Conservation (phyloP, 1,139 yeast genomes). For the Ashbya aceris region DNA sequence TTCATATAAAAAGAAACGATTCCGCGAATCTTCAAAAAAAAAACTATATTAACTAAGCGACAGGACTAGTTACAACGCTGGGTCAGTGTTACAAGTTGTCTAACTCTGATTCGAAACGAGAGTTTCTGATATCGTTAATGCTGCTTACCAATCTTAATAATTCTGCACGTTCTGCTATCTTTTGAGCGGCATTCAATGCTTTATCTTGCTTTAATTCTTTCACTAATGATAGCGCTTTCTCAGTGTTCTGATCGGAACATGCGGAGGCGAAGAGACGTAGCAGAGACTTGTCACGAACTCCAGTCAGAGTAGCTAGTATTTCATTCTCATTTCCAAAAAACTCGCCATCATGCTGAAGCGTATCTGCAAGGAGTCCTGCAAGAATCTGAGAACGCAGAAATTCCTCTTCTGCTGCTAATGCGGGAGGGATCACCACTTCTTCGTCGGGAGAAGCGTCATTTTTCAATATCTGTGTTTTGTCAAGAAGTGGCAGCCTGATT, state of each 20-base stretch:
- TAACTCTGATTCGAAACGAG: slow-evolving; percentile 30
- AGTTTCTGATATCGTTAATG: slow-evolving; percentile 59
- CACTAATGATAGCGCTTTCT: slow-evolving; percentile 63
- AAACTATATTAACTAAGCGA: no score
- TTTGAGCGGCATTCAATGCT: slow-evolving; percentile 74
- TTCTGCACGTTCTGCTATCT: slow-evolving; percentile 75
- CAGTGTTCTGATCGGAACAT: slow-evolving; percentile 56
- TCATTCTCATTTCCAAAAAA: slow-evolving; percentile 37
- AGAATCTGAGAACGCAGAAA: slow-evolving; percentile 32
- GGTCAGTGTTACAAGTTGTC: slow-evolving; percentile 1
- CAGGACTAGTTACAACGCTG: no score
- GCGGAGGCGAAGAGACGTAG: slow-evolving; percentile 69
- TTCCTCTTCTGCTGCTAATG: slow-evolving; percentile 34
- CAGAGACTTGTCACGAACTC: slow-evolving; percentile 60
- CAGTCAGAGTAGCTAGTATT: slow-evolving; percentile 41
- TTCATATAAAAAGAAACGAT: slow-evolving; percentile 1
- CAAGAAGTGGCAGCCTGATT: slow-evolving; percentile 50
- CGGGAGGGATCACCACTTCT: slow-evolving; percentile 24
- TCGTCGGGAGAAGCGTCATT: slow-evolving; percentile 26
- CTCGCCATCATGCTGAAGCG: slow-evolving; percentile 34
- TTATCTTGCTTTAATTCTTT: slow-evolving; percentile 63
- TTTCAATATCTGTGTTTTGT: slow-evolving; percentile 25
- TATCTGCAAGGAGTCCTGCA: slow-evolving; percentile 31
- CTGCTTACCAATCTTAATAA: slow-evolving; percentile 54
- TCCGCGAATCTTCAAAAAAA: no score